Base-by-base conservation (phyloP, 2,329 filamentous ascomycete genomes). In the Monascus ruber region DNA sequence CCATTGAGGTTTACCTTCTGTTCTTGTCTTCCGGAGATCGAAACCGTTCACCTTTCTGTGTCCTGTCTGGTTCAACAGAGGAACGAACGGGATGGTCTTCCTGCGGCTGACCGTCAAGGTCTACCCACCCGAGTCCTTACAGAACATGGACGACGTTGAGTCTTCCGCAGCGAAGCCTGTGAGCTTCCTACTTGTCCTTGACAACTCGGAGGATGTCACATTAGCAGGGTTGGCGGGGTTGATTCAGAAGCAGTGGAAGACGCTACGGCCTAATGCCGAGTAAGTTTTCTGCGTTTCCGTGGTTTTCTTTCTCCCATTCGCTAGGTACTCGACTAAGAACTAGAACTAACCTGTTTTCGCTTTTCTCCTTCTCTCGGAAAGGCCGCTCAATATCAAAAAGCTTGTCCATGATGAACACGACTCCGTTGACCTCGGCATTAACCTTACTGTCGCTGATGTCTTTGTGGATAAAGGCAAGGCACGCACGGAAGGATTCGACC, bases 381-480 rank as follows among this genome's bases (percentile, higher is more conserved):
- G 62, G 5, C 52, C 55, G 2, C 48, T 64, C 2, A 41, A 53
- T 3, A 63, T 65, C 24, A 59, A 60, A 32, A 60, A 58, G 35
- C 51, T 65, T 2, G 38, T 64, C n/a, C 57, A 65, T 35, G 54
- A 62, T 39, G 47, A 53, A 1, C 48, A 61, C 31, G 54, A 55
- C 6, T 38, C 47, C 4, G 50, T 57, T 31, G 52, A 60, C 26
- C 53, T 65, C 24, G 53, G 54, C 39, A 35, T 49, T 17, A 52
- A 55, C 7, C 42, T 62, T 45, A 58, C 58, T 0, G 60, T 62
- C 17, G 58, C 58, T 2, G 58, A 64, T 39, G 58, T 64, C 5
- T 65, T 60, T 38, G 55, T 65, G 9, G 53, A 65, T 38, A 52
- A 45, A 31, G 62, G 62, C 2, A 59, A 58, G 34, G 59, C 55